Evolutionary conservation across 306 rosid species (phyloP).

Genomic region (Lithocarpus polystachyus): DNA sequence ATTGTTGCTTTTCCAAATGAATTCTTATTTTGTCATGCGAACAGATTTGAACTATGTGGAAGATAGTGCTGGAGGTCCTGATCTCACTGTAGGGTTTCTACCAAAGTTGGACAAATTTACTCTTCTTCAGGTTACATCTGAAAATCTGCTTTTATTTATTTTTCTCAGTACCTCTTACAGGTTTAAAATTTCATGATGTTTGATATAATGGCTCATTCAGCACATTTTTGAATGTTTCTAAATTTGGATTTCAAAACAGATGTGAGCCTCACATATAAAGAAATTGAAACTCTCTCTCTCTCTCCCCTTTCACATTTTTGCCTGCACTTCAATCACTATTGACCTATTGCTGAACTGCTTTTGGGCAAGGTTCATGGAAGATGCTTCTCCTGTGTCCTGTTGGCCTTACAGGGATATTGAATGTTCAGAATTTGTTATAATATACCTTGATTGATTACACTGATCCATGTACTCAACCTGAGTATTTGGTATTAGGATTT

Average conservation of each 20-base stretch:
- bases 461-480: not conserved
- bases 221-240: not conserved
- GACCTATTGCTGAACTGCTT: not conserved
- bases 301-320: not conserved
- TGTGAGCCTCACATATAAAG: not conserved
- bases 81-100: conserved; percentile 81
- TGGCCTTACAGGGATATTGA: not conserved
- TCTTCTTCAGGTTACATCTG: conserved; percentile 66
- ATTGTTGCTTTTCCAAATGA: not conserved
- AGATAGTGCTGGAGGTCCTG: conserved; percentile 98
- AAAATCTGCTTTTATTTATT: conserved; percentile 9
- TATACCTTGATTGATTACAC: not conserved
- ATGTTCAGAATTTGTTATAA: not conserved
- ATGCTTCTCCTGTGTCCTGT: not conserved
- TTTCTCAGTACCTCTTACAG: not conserved
- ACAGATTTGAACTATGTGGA: conserved; percentile 87
- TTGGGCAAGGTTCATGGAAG: not conserved
- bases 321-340: not conserved
- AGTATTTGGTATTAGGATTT: not conserved
- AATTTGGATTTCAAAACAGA: not conserved
- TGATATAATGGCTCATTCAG: not conserved
- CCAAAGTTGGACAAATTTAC: conserved; percentile 86
- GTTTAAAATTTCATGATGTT: not conserved
- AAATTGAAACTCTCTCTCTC: not conserved
- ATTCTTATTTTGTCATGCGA: conserved; percentile 10